phyloP scores from a whole-genome alignment of 805 yeast species.

The Sungouiella blattae region DNA sequence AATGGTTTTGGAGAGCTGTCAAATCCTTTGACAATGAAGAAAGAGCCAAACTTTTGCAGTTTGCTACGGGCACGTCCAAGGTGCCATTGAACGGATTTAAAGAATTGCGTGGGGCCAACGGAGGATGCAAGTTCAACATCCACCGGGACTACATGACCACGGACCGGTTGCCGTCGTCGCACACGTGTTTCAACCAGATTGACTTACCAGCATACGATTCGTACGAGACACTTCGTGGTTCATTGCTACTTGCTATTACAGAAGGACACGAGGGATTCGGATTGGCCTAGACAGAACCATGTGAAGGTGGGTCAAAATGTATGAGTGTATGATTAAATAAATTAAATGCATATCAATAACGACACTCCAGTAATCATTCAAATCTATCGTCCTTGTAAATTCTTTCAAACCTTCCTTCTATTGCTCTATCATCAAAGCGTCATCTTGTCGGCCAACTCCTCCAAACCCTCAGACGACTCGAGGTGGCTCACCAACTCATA shows the following conservation, averaged over 20 bases:
- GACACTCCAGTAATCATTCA: not conserved
- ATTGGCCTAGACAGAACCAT: constrained; percentile 52
- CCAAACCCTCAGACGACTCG: constrained; percentile 32
- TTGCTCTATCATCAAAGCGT: not conserved
- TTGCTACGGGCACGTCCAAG: constrained; percentile 95
- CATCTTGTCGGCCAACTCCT: constrained; percentile 24
- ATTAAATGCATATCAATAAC: not conserved
- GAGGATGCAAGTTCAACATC: constrained; percentile 80
- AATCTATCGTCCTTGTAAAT: no score
- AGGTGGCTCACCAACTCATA: constrained; percentile 36
- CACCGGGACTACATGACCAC: constrained; percentile 84
- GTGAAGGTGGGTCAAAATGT: not conserved
- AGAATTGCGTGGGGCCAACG: constrained; percentile 83
- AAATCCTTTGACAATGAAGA: constrained; percentile 91
- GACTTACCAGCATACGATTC: constrained; percentile 91
- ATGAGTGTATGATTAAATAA: not conserved
- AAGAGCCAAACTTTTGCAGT: constrained; percentile 88
- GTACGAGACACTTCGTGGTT: constrained; percentile 79
- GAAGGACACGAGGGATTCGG: constrained; percentile 98
- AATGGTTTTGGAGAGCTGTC: constrained; percentile 98
- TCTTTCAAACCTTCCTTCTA: no score
- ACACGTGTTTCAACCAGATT: constrained; percentile 94
- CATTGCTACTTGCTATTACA: constrained; percentile 77
- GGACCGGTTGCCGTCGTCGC: constrained; percentile 90
- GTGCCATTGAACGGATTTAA: constrained; percentile 94